Evolutionary conservation across 805 yeast genomes (phyloP).

Genomic region (Cephaloascus albidus): DNA sequence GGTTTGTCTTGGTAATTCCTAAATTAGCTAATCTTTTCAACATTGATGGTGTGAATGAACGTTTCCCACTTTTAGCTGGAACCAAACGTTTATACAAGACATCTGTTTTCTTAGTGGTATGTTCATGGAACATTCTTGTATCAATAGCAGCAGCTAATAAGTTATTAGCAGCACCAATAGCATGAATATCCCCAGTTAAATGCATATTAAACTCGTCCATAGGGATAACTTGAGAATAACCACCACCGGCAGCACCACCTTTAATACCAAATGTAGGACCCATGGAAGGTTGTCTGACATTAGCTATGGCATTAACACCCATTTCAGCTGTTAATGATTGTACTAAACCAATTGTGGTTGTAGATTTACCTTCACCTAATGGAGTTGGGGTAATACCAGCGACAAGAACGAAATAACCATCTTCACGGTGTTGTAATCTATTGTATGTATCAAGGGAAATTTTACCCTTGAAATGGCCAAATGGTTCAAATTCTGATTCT

Average conservation of each 20-base stretch:
- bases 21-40: constrained; percentile 64
- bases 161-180: constrained; percentile 89
- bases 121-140: constrained; percentile 93
- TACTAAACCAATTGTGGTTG: constrained; percentile 94
- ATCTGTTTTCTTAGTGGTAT: constrained; percentile 67
- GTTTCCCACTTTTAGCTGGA: constrained; percentile 73
- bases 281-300: constrained; percentile 96
- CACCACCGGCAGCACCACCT: constrained; percentile 99
- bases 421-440: constrained; percentile 51
- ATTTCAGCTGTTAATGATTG: constrained; percentile 94
- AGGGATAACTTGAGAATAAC: constrained; percentile 94
- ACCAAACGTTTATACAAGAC: constrained; percentile 81
- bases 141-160: constrained; percentile 94
- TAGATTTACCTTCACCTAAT: constrained; percentile 94
- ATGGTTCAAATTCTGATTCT: constrained; percentile 74
- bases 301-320: constrained; percentile 76
- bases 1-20: constrained; percentile 75
- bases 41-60: constrained; percentile 76
- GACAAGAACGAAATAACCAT: constrained; percentile 85
- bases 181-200: constrained; percentile 95
- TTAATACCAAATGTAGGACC: constrained; percentile 98
- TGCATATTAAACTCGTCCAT: constrained; percentile 99
- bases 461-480: constrained; percentile 87
- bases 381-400: constrained; percentile 99
- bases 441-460: constrained; percentile 61